Base-by-base conservation (phyloP, 2,329 filamentous ascomycete genomes). In the Diaporthe longicolla region DNA sequence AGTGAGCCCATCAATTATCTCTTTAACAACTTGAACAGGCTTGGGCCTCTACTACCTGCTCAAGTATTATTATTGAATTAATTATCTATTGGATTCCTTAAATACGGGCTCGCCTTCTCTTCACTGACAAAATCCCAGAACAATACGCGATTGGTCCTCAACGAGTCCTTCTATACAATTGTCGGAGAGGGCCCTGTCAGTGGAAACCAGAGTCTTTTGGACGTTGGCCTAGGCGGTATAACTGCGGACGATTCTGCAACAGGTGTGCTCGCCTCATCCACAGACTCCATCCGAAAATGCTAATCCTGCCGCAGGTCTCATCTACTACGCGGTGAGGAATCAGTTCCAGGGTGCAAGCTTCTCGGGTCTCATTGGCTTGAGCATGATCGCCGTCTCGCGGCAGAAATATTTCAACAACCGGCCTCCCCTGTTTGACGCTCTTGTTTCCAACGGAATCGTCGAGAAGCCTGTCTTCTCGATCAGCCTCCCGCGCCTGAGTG, bases 351-450 rank as follows among this genome's bases (percentile, higher is more conserved):
- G 45, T 2, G 61, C 5, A 21, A 66, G 61, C 21, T 66, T 66
- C 32, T n/a, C 61, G 21, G 61, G 61, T 2, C 43, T 66, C 17
- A 37, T 66, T 19, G 61, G 61, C 4, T 26, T 66, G 45, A 66
- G 61, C 45, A 66, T 66, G 61, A 66, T 29, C 35, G 61, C 61
- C 21, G 61, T 66, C 21, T 66, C 45, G 7, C 21, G 61, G 19
- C 43, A 66, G 45, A 26, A 29, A 17, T 66, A 66, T 29, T 66
- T 66, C 61, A 66, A 66, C 61, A 19, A 66, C 4, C 61, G 45
- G 4, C 61, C 21, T 11, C 61, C 61, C 1, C 61, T 66, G 2
- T 66, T 66, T 13, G 61, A 66, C 8, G 43, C 61, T 5, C 45
- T 66, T 3, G 61, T 66, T 6, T 50, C 61, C 21, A 11, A n/a